Conservation (phyloP, 495 filamentous ascomycete genomes). For the Neurospora cerealis region DNA sequence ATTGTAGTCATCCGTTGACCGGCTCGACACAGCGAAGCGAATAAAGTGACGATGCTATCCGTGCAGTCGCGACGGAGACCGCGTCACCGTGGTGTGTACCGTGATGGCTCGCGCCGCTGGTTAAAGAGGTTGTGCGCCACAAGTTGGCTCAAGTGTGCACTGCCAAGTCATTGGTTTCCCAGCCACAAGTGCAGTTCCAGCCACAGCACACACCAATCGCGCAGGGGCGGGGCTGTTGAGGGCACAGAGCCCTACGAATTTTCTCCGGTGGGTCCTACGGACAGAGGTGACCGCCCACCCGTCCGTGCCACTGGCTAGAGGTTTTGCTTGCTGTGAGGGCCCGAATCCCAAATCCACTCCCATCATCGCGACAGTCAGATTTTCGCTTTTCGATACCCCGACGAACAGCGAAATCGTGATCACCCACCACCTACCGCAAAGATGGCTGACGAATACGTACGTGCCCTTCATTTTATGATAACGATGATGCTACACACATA, state of each 20-base stretch:
- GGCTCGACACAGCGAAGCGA: not conserved
- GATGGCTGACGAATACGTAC: slow-evolving; percentile 96
- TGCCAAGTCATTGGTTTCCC: not conserved
- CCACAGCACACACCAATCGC: slow-evolving; percentile 10
- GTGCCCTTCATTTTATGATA: slow-evolving; percentile 26
- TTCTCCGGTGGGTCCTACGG: slow-evolving; percentile 17
- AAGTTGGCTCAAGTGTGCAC: not conserved
- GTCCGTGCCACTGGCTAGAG: slow-evolving; percentile 5
- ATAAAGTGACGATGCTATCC: not conserved
- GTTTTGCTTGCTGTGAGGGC: slow-evolving; percentile 9
- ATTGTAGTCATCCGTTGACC: not conserved
- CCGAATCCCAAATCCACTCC: slow-evolving; percentile 18
- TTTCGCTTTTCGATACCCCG: slow-evolving; percentile 31
- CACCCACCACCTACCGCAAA: slow-evolving; percentile 42
- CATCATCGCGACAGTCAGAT: slow-evolving; percentile 23
- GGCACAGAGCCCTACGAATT: slow-evolving; percentile 30
- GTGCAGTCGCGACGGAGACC: not conserved
- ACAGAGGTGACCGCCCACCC: slow-evolving; percentile 9
- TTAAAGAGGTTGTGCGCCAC: not conserved
- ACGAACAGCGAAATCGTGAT: slow-evolving; percentile 29
- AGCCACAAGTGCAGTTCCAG: slow-evolving; percentile 1
- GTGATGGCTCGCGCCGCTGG: not conserved
- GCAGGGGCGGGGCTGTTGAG: slow-evolving; percentile 12
- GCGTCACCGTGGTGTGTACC: not conserved
- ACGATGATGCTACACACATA: not conserved